Evolutionary conservation across 176 grass and related monocot species (phyloP).

Genomic region (Oryza brachyantha): DNA sequence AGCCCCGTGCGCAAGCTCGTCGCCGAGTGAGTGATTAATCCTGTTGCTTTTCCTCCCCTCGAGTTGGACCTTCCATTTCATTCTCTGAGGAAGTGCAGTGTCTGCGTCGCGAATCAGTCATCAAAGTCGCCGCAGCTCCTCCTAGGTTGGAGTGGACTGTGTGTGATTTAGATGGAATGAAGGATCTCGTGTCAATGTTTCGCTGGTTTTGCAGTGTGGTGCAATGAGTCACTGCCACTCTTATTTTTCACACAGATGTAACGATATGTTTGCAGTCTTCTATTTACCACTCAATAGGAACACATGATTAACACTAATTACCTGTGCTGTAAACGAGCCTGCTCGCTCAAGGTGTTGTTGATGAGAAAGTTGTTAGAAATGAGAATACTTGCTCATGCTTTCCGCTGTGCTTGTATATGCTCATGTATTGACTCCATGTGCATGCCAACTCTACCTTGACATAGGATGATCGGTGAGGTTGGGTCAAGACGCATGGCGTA

Average conservation of each 20-base stretch:
- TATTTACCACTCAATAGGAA: neutral
- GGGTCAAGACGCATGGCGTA: constrained; percentile 52
- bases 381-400: neutral
- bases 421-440: neutral
- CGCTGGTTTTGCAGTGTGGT: neutral
- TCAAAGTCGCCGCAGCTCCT: neutral
- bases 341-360: neutral
- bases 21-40: constrained; percentile 57
- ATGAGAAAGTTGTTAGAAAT: neutral
- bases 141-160: neutral
- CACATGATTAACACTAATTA: neutral
- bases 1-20: constrained; percentile 78
- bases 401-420: neutral
- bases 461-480: constrained; percentile 88
- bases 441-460: neutral
- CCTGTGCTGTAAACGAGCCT: no score
- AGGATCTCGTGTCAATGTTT: neutral
- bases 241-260: neutral
- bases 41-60: neutral
- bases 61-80: neutral
- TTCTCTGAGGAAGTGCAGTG: neutral
- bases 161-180: neutral
- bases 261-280: neutral
- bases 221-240: neutral
- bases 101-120: neutral